Base-by-base conservation (phyloP, 2,329 filamentous ascomycete genomes). In the Alternaria rosae region DNA sequence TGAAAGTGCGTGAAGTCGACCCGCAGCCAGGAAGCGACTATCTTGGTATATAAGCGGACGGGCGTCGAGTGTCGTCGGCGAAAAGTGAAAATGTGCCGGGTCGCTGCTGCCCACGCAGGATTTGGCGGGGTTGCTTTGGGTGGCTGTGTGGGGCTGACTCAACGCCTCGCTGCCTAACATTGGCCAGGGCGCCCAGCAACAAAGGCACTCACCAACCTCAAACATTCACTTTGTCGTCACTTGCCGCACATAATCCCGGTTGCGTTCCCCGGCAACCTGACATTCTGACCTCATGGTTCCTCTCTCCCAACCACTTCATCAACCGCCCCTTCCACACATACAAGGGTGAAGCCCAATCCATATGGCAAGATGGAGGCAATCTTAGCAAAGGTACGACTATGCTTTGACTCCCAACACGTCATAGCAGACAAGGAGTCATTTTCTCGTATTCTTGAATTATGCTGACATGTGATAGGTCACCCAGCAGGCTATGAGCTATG, bases 401-500 rank as follows among this genome's bases (percentile, higher is more conserved):
- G 10, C 44, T 55, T 11, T 57, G 54, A 60, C 57, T 28, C 54
- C 23, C 12, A 23, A n/a, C 17, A 32, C 57, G 45, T 56, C 60
- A 63, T 52, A 26, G 23, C 20, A 12, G 55, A 44, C 15, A 30
- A n/a, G n/a, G 6, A 43, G 26, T 17, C 23, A 15, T n/a, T 9
- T 26, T 28, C 32, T 35, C 15, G 15, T 42, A 17, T 8, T 6
- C 5, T 13, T 6, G n/a, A 8, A 6, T 1, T 15, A 17, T 9
- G 17, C 67, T 72, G 47, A 71, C 65, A 35, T 7, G 20, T n/a
- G 53, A 55, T 64, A 89, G 87, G 81, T 89, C 69, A 91, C 89
- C 61, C 86, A 90, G 70, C 92, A 96, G 82, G 92, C 92, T 52
- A 90, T 96, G 86, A 97, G 93, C 82, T 96, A 95, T 86, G 93